phyloP scores from a whole-genome alignment of 2,329 filamentous ascomycete genomes.

The Monosporascus sp. region DNA sequence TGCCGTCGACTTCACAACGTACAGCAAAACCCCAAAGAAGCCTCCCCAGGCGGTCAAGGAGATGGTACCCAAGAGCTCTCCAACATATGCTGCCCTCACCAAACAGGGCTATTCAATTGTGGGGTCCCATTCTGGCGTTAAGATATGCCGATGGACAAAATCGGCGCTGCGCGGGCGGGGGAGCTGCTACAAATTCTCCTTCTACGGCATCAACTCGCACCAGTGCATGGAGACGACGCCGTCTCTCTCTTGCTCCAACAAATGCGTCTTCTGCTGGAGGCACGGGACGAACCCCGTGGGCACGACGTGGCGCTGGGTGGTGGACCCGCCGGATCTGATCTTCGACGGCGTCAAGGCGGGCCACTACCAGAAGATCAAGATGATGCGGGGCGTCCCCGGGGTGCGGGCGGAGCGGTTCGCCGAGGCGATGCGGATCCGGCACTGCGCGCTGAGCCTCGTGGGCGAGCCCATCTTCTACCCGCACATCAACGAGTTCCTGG shows the following conservation, averaged over 20 bases:
- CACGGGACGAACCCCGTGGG: constrained; percentile 96
- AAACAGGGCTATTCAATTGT: constrained; percentile 97
- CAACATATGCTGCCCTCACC: constrained; percentile 81
- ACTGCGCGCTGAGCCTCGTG: constrained; percentile 88
- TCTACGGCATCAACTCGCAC: constrained; percentile 95
- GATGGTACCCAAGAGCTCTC: constrained; percentile 90
- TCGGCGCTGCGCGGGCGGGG: constrained; percentile 88
- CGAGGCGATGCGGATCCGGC: constrained; percentile 87
- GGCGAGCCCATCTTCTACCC: constrained; percentile 99
- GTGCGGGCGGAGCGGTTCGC: constrained; percentile 87
- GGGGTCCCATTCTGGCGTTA: constrained; percentile 91
- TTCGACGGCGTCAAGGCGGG: constrained; percentile 85
- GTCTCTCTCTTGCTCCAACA: constrained; percentile 92
- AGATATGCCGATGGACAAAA: constrained; percentile 98
- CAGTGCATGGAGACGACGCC: constrained; percentile 98
- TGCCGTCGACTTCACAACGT: constrained; percentile 82
- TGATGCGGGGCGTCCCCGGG: constrained; percentile 89
- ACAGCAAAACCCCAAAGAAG: constrained; percentile 48
- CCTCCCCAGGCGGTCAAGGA: constrained; percentile 59
- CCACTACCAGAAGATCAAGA: constrained; percentile 97
- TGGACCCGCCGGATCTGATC: constrained; percentile 84
- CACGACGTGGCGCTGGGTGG: constrained; percentile 94
- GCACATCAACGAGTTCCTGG: constrained; percentile 88
- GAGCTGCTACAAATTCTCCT: constrained; percentile 95
- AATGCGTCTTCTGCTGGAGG: constrained; percentile 98